Evolutionary conservation across 148 eudicot genomes (phyloP).

Genomic region (Polygonum aviculare): DNA sequence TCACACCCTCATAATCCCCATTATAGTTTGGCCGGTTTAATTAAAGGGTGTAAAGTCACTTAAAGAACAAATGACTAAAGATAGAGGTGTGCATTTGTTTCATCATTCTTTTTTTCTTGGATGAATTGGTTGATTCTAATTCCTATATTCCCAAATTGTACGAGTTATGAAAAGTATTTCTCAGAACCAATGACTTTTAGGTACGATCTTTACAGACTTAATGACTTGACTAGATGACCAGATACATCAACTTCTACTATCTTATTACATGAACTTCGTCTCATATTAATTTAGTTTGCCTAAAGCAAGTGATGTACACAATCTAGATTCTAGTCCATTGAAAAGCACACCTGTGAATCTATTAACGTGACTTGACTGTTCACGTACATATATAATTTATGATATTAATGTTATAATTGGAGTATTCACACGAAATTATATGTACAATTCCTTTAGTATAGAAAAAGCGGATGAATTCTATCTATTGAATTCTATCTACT

Average conservation of each 20-base stretch:
- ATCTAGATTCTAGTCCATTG: background rate
- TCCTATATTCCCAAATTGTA: background rate
- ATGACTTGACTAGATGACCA: no score
- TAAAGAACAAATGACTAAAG: background rate
- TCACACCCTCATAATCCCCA: background rate
- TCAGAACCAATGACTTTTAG: background rate
- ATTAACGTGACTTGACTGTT: no score
- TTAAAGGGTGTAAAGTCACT: constrained; percentile 5
- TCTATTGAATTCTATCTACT: no score
- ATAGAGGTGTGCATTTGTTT: background rate
- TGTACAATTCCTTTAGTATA: no score
- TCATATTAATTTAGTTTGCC: background rate
- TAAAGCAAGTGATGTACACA: constrained; percentile 2
- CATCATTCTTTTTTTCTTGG: background rate
- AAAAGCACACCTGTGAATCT: background rate
- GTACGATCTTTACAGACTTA: no score
- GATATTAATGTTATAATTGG: background rate
- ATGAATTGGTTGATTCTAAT: constrained; percentile 4
- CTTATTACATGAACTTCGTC: background rate
- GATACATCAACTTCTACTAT: background rate
- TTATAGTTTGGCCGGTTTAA: constrained; percentile 8
- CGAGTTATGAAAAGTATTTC: background rate
- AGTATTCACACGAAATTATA: no score
- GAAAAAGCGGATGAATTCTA: no score
- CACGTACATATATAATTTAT: background rate